Evolutionary conservation across 106 monocot species (phyloP).

Genomic region (Allium cepa): DNA sequence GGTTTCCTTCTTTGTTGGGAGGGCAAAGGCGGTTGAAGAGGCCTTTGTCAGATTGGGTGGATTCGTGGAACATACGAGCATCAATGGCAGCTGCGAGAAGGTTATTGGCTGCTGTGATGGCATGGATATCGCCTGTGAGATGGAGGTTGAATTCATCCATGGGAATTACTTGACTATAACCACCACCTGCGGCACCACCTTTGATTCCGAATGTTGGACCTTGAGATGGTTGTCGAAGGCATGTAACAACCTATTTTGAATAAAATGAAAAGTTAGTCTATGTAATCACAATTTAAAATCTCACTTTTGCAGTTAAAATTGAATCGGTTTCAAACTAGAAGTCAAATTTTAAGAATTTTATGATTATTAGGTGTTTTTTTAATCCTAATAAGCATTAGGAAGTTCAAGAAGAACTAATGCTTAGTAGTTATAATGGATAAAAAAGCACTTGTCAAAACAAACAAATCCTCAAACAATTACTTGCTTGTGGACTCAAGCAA

Average conservation of each 20-base stretch:
- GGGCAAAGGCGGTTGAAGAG: conserved; percentile 89
- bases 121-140: conserved; percentile 94
- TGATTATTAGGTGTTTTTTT: no score
- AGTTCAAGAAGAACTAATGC: no score
- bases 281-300: no score
- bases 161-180: conserved; percentile 98
- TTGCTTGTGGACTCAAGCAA: no score
- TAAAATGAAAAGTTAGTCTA: no score
- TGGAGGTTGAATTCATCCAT: conserved; percentile 99
- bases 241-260: conserved; percentile 65
- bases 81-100: conserved; percentile 98
- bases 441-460: no score
- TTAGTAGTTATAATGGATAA: no score
- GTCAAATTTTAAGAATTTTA: no score
- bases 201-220: conserved; percentile 99
- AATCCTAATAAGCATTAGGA: no score
- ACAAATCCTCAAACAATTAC: no score
- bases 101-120: conserved; percentile 97
- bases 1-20: conserved; percentile 79
- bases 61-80: conserved; percentile 86
- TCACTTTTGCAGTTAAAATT: no score
- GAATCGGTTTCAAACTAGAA: no score
- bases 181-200: conserved; percentile 98
- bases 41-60: conserved; percentile 92
- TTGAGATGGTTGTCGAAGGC: conserved; percentile 97